A percentile compares a stretch with the other conserved stretches of the same genome.
These are phyloP conservation scores for Hypsizygus ulmarius DNA, from an alignment of 1,284 basidiomycete genomes.

Conservation along the genomic window DNA sequence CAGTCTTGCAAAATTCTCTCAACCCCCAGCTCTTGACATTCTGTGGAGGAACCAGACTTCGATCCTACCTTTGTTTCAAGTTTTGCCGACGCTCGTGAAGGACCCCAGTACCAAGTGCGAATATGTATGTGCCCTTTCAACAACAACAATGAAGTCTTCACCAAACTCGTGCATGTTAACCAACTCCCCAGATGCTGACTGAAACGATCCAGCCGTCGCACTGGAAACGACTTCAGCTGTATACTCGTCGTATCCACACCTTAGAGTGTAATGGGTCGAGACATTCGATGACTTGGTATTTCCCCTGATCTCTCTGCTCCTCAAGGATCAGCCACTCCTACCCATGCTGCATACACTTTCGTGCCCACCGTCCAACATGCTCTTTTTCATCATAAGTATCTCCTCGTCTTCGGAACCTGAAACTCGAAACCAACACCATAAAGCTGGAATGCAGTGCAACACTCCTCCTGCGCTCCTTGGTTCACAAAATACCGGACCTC, in stretches of 20 bases:
- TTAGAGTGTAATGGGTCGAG: too few species aligned
- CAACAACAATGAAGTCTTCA: too few species aligned
- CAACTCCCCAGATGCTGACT: not conserved
- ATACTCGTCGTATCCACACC: too few species aligned
- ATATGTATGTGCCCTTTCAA: too few species aligned
- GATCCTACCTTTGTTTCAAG: constrained; percentile 3
- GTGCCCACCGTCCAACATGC: not conserved
- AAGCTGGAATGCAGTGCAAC: not conserved
- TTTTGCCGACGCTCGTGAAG: too few species aligned
- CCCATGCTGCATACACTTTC: constrained; percentile 8
- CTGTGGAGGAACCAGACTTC: constrained; percentile 5
- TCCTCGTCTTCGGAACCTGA: constrained; percentile 1
- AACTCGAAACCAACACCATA: not conserved
- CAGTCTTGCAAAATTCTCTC: constrained; percentile 4
- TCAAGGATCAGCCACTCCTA: constrained; percentile 3
- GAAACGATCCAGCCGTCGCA: too few species aligned
- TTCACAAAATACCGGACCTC: too few species aligned
- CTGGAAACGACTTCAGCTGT: not conserved
- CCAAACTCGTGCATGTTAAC: too few species aligned
- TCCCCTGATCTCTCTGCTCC: not conserved
- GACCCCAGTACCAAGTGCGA: too few species aligned
- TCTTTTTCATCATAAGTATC: constrained; percentile 11
- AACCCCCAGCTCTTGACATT: constrained; percentile 5
- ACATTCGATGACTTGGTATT: constrained; percentile 4
- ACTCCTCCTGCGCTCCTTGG: too few species aligned